phyloP scores from a whole-genome alignment of 208 protist genomes.

The Phytomonas sp. region DNA sequence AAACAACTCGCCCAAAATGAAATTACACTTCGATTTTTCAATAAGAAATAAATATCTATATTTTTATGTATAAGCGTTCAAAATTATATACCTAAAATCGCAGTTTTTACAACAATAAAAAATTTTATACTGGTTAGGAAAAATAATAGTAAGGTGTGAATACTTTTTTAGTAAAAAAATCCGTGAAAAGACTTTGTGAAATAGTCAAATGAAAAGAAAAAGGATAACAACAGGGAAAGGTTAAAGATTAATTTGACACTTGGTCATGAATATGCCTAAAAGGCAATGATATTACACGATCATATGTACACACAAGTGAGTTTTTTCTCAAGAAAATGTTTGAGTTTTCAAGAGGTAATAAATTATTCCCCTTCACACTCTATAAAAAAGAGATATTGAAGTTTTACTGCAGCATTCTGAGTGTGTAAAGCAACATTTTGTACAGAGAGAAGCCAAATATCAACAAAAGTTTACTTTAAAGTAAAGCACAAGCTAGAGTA shows the following conservation, averaged over 20 bases:
- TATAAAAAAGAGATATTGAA: background rate
- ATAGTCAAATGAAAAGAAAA: slow-evolving; percentile 6
- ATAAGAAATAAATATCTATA: background rate
- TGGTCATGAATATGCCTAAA: background rate
- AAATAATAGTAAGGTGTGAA: slow-evolving; percentile 4
- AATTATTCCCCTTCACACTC: background rate
- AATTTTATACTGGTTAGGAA: background rate
- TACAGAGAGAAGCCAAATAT: background rate
- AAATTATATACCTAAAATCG: background rate
- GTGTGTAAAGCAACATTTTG: background rate
- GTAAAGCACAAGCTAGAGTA: background rate
- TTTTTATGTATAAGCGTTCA: background rate
- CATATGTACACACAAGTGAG: background rate
- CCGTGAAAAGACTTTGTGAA: background rate
- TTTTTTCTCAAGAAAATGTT: background rate
- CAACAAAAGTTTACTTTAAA: background rate
- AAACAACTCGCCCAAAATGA: background rate
- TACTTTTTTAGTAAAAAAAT: slow-evolving; percentile 9
- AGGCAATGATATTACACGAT: background rate
- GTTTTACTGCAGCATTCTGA: background rate
- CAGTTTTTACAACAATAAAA: slow-evolving; percentile 3
- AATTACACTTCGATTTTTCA: background rate
- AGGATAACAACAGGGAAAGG: background rate
- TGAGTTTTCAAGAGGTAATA: background rate
- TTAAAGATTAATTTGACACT: background rate